A percentile compares a stretch with the other conserved stretches of the same genome.
These are phyloP conservation scores for Seminavis robusta DNA, from an alignment of 108 stramenopile species.

Conservation along the genomic window DNA sequence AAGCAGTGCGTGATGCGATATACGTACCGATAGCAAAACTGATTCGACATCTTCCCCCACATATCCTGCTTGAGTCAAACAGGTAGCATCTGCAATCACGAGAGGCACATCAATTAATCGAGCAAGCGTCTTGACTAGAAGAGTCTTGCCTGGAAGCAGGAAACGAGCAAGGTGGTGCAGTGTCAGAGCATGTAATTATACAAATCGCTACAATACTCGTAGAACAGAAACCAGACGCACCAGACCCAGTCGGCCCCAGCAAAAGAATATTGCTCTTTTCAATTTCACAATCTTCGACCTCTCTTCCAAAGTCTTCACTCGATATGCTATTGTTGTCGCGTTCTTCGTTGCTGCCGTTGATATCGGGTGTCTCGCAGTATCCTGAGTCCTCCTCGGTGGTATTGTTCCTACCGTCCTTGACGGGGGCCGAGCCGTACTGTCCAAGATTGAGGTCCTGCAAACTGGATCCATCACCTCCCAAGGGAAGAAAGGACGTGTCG, in stretches of 20 bases:
- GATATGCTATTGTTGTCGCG: constrained; percentile 46
- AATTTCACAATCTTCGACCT: constrained; percentile 82
- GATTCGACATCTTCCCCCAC: constrained; percentile 99
- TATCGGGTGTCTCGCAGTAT: constrained; percentile 23
- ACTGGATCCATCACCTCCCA: constrained; percentile 14
- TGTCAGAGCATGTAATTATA: constrained; percentile 3
- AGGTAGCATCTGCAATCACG: constrained; percentile 95
- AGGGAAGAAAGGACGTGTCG: constrained; percentile 26
- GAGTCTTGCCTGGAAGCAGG: no score
- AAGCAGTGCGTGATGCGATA: no score
- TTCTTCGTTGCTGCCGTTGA: not conserved
- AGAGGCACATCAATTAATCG: constrained; percentile 91
- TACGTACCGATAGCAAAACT: constrained; percentile 85
- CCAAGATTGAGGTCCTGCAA: constrained; percentile 65
- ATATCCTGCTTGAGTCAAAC: constrained; percentile 96
- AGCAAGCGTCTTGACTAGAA: constrained; percentile 93
- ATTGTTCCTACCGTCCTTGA: constrained; percentile 7
- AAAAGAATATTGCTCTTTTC: constrained; percentile 97
- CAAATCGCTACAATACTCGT: not conserved
- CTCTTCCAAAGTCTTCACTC: constrained; percentile 48
- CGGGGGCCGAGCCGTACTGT: constrained; percentile 23
- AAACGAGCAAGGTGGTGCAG: no score
- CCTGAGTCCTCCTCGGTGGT: not conserved
- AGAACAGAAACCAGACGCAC: not conserved
- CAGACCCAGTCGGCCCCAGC: constrained; percentile 86